Conservation (phyloP, 345 rosid species). For the Cardiospermum halicacabum region DNA sequence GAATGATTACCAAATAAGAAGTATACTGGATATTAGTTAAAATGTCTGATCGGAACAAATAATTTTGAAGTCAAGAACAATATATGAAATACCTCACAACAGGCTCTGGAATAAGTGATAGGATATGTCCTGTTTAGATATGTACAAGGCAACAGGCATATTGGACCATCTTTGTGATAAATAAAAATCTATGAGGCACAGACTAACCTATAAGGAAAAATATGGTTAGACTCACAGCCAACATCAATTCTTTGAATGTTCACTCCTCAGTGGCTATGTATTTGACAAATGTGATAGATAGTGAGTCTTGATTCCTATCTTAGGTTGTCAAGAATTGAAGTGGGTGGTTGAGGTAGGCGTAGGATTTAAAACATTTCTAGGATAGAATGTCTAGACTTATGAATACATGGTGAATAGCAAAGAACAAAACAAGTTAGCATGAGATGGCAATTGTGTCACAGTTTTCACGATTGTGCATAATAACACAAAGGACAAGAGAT, state of each 20-base stretch:
- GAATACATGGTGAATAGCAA: background rate
- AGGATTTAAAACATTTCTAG: background rate
- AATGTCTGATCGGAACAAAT: background rate
- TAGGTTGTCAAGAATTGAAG: background rate
- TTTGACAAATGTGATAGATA: background rate
- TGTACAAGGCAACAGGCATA: background rate
- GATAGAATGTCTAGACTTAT: background rate
- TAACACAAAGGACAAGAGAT: background rate
- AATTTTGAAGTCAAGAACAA: background rate
- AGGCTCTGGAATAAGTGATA: background rate
- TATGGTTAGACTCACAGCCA: background rate
- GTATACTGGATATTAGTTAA: background rate
- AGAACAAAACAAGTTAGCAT: background rate
- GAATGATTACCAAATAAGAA: background rate
- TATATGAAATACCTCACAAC: background rate
- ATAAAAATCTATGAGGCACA: background rate
- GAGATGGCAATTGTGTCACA: background rate
- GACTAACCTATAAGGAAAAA: background rate
- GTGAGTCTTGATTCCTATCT: background rate
- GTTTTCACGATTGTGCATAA: background rate
- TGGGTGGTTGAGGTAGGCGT: background rate
- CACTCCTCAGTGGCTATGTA: background rate
- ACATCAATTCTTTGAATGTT: background rate
- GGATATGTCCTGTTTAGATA: background rate
- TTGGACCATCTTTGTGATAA: too few relatives aligned